phyloP scores from a whole-genome alignment of 345 rosid species.

The Microthlaspi erraticum region DNA sequence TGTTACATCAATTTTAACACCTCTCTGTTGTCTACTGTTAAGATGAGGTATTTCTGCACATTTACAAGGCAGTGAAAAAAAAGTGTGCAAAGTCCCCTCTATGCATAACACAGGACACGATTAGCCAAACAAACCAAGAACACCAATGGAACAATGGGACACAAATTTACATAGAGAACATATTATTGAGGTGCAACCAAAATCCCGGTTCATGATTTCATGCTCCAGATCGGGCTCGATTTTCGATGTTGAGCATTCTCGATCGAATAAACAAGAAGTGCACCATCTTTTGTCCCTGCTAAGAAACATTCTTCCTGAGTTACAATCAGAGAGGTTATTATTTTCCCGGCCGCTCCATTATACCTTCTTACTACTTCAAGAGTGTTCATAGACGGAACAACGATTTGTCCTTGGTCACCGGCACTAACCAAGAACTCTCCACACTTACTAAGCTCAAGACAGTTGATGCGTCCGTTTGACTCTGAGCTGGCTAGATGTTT shows the following conservation, averaged over 20 bases:
- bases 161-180: conserved; percentile 28
- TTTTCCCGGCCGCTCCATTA: conserved; percentile 70
- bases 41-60: conserved; percentile 41
- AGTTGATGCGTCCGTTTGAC: conserved; percentile 91
- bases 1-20: conserved; percentile 41
- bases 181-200: conserved; percentile 26
- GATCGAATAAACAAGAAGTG: conserved; percentile 86
- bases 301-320: conserved; percentile 93
- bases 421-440: conserved; percentile 93
- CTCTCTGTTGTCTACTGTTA: conserved; percentile 32
- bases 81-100: conserved; percentile 25
- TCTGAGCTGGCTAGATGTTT: conserved; percentile 88
- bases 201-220: conserved; percentile 53
- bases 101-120: too few species aligned
- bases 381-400: conserved; percentile 88
- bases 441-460: conserved; percentile 83
- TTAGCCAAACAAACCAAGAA: conserved; percentile 33
- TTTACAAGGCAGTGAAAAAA: conserved; percentile 33
- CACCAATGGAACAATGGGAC: too few species aligned
- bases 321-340: conserved; percentile 75
- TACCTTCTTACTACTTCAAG: conserved; percentile 80
- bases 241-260: conserved; percentile 79
- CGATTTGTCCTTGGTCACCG: conserved; percentile 95
- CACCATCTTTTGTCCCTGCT: conserved; percentile 96
- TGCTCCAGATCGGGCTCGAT: conserved; percentile 51